Evolutionary conservation across 805 yeast genomes (phyloP).

Genomic region (Starmerella stellata): DNA sequence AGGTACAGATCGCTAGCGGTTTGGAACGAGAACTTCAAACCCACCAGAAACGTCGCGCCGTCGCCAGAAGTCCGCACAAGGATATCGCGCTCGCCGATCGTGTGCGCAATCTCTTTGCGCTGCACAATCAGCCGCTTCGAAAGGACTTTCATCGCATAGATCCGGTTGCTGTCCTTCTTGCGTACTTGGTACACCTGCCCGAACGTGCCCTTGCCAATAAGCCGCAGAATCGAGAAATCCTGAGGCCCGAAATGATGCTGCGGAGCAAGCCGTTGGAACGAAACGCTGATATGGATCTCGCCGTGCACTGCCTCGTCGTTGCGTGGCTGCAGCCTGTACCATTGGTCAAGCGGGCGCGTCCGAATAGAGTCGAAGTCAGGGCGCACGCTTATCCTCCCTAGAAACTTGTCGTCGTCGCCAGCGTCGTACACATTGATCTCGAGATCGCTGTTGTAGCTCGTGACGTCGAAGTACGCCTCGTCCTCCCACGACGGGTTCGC

Average conservation of each 20-base stretch:
- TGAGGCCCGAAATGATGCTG: constrained; percentile 70
- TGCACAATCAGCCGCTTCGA: constrained; percentile 88
- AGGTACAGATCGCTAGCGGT: constrained; percentile 82
- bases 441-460: constrained; percentile 58
- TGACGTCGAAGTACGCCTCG: constrained; percentile 80
- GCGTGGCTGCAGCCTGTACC: constrained; percentile 62
- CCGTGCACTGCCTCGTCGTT: constrained; percentile 64
- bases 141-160: constrained; percentile 93
- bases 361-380: constrained; percentile 13
- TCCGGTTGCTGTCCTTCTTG: constrained; percentile 72
- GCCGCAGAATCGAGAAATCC: constrained; percentile 79
- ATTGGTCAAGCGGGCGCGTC: constrained; percentile 33
- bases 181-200: constrained; percentile 95
- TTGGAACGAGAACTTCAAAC: constrained; percentile 88
- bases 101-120: constrained; percentile 94
- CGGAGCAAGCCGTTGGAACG: constrained; percentile 46
- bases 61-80: constrained; percentile 81
- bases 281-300: constrained; percentile 55
- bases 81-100: constrained; percentile 91
- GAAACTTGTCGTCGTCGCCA: constrained; percentile 57
- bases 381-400: constrained; percentile 53
- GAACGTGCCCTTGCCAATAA: constrained; percentile 90
- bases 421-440: constrained; percentile 87
- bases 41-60: constrained; percentile 83
- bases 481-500: constrained; percentile 79